phyloP scores from a whole-genome alignment of 345 rosid genomes.

The Erodium maritimum region DNA sequence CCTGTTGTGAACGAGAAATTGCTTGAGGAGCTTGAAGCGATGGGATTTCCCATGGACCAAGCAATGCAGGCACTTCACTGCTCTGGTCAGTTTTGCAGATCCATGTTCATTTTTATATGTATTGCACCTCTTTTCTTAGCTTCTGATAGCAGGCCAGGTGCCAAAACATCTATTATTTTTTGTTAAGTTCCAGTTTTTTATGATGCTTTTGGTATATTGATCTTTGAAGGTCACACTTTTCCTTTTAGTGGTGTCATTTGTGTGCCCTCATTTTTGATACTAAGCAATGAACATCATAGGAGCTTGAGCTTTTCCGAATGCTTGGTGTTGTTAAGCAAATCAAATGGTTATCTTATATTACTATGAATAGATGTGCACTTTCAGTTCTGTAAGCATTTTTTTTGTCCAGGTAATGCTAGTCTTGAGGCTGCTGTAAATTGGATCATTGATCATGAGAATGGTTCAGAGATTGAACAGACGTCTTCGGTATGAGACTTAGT shows the following conservation, averaged over 20 bases:
- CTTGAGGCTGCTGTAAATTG: conserved; percentile 65
- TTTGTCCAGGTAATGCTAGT: conserved; percentile 41
- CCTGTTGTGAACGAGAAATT: conserved; percentile 40
- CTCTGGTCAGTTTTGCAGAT: conserved; percentile 35
- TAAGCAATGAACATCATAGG: neutral
- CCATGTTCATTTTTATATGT: neutral
- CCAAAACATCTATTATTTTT: neutral
- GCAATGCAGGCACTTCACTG: conserved; percentile 58
- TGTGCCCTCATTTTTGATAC: neutral
- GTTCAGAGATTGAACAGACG: conserved; percentile 46
- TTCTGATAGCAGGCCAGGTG: neutral
- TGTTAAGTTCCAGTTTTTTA: neutral
- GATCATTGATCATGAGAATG: conserved; percentile 68
- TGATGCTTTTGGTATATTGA: neutral
- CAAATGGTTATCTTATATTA: neutral
- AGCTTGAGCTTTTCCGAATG: neutral
- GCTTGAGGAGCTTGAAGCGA: conserved; percentile 50
- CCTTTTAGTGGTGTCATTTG: neutral
- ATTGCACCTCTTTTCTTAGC: neutral
- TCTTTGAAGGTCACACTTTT: neutral
- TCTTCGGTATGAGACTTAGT: conserved; percentile 42
- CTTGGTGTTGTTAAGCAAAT: neutral
- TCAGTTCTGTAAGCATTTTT: neutral
- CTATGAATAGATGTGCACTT: neutral
- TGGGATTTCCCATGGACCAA: conserved; percentile 50